phyloP scores from a whole-genome alignment of 1,284 basidiomycete species.

The Neonothopanus nambi region DNA sequence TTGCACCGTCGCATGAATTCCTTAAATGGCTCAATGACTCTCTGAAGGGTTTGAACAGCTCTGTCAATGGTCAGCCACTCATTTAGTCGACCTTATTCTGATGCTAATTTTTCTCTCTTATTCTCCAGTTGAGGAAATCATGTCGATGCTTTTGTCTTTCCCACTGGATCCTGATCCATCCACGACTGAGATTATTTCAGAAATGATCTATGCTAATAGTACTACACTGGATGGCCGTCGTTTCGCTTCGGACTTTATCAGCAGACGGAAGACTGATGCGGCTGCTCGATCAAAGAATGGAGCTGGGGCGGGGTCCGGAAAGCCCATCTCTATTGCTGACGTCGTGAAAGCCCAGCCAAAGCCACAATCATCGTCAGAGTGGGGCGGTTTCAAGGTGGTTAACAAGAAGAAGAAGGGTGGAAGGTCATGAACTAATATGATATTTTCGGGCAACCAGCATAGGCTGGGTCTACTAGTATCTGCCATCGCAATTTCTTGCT shows the following conservation, averaged over 20 bases:
- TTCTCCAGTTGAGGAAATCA: conserved; percentile 84
- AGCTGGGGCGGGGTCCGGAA: conserved; percentile 42
- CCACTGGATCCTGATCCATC: conserved; percentile 84
- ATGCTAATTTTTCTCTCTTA: conserved; percentile 15
- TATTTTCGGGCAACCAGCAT: background rate
- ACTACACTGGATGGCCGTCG: conserved; percentile 93
- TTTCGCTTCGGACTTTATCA: conserved; percentile 91
- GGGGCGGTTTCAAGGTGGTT: conserved; percentile 87
- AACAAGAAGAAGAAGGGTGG: conserved; percentile 92
- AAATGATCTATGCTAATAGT: conserved; percentile 91
- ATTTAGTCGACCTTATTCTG: conserved; percentile 12
- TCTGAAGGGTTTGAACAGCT: conserved; percentile 80
- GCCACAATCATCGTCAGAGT: conserved; percentile 65
- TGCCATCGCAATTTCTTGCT: no score
- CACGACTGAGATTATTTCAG: conserved; percentile 87
- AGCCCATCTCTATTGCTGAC: conserved; percentile 76
- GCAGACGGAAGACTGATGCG: conserved; percentile 81
- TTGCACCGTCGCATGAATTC: conserved; percentile 84
- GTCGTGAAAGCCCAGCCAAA: conserved; percentile 90
- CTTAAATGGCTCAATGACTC: conserved; percentile 90
- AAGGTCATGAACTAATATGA: conserved; percentile 21
- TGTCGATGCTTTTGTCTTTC: conserved; percentile 89
- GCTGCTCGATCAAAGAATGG: conserved; percentile 46
- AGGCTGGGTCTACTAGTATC: background rate
- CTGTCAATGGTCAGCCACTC: conserved; percentile 70